Evolutionary conservation across 352 stramenopile genomes (phyloP), one percentile per base, ranked within the genome.

Genomic region (Pythium myriotylum): DNA sequence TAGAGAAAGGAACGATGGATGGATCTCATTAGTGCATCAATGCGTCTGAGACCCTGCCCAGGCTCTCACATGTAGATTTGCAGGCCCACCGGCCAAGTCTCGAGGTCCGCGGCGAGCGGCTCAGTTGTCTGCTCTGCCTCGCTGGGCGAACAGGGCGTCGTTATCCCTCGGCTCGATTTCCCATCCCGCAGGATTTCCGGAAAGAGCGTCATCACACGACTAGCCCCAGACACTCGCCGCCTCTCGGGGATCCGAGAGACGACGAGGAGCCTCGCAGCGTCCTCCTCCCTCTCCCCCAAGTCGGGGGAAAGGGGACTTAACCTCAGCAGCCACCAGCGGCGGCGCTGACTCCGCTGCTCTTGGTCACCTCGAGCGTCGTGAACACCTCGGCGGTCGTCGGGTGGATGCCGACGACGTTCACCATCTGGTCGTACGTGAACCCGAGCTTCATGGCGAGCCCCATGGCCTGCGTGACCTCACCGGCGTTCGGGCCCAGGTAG

Each of bases 401-500:
- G 74, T 99, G 97, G 71, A 99, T 99, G 45, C 96, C 95, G 16
- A 99, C 92, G 19, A 95, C 97, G 50, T 88, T 81, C 17, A 86
- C 77, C 65, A 99, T 91, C 72, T 98, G 79, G 40, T 94, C 85
- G 72, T 97, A 98, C 40, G 86, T 98, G 60, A 97, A 90, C 24
- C 93, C 89, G 54, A 97, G 67, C 72, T 98, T 98, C 85, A 99
- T 97, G 2, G 94, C 88, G 22, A 97, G 77, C 17, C 91, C 95
- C 65, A 98, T 98, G 35, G 95, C 86, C 64, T 96, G 92, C 24
- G 89, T 97, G 51, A 98, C 85, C 78, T 99, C 97, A 48, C 97
- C 97, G 33, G 97, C 97, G 65, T 99, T 98, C 17, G 97, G 97
- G 33, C 96, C 97, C n/a, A 99, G 66, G 72, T 98, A 99, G 72